phyloP scores from a whole-genome alignment of 2,329 filamentous ascomycete species.

The Emericellopsis atlantica region DNA sequence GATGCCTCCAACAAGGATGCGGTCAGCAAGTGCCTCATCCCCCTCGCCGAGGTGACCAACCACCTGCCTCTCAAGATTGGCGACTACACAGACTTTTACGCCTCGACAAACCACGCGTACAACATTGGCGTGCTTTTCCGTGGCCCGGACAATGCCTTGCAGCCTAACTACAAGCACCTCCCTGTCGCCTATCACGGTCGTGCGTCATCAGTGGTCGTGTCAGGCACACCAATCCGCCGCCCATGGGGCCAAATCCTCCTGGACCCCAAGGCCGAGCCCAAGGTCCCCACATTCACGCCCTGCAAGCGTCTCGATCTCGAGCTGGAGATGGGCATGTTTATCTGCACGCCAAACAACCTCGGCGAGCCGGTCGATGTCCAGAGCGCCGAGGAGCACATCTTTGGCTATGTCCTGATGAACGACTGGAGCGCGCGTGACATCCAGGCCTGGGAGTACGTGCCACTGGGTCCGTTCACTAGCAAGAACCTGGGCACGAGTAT shows the following conservation, averaged over 20 bases:
- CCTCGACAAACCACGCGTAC: constrained; percentile 66
- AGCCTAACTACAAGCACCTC: constrained; percentile 71
- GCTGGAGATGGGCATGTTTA: constrained; percentile 65
- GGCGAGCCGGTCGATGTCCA: constrained; percentile 54
- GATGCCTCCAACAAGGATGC: constrained; percentile 9
- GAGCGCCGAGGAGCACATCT: constrained; percentile 44
- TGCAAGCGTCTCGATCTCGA: constrained; percentile 59
- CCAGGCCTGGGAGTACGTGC: constrained; percentile 41
- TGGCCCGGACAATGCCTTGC: constrained; percentile 58
- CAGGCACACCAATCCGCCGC: constrained; percentile 58
- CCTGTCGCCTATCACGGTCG: constrained; percentile 75
- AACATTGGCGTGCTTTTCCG: constrained; percentile 59
- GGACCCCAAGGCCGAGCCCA: constrained; percentile 33
- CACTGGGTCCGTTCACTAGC: constrained; percentile 43
- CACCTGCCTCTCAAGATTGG: constrained; percentile 68
- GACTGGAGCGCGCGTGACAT: constrained; percentile 48
- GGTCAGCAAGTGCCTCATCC: constrained; percentile 8
- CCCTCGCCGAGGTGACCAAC: constrained; percentile 37
- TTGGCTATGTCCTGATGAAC: constrained; percentile 40
- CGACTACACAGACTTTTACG: constrained; percentile 81
- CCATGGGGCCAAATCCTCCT: constrained; percentile 61
- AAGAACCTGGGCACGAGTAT: constrained; percentile 45
- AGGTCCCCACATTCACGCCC: constrained; percentile 44
- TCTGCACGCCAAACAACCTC: constrained; percentile 52
- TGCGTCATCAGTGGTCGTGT: constrained; percentile 62